A percentile compares a stretch with the other conserved stretches of the same genome.
Evolutionary conservation across 1,139 yeast genomes (phyloP).

Genomic region (Scheffersomyces cryptocercus): DNA sequence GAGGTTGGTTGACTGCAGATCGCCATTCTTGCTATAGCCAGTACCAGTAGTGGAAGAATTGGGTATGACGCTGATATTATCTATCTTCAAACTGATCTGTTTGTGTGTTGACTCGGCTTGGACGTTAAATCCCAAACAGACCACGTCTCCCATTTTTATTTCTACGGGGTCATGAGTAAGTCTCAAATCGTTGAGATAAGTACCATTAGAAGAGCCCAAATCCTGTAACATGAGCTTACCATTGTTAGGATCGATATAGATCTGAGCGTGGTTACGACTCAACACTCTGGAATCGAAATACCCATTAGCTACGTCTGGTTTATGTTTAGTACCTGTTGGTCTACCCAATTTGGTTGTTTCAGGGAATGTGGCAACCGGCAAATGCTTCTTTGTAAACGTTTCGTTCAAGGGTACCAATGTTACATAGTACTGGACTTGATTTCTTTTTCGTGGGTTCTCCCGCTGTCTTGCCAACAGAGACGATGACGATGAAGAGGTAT

Average conservation of each 20-base stretch:
- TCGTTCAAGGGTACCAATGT: constrained; percentile 76
- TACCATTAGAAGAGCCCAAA: constrained; percentile 90
- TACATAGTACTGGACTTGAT: constrained; percentile 51
- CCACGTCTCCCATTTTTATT: constrained; percentile 70
- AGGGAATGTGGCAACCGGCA: constrained; percentile 80
- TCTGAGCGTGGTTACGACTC: constrained; percentile 90
- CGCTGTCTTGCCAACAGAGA: constrained; percentile 11
- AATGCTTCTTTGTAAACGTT: constrained; percentile 76
- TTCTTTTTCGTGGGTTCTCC: constrained; percentile 25
- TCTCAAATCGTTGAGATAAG: constrained; percentile 78
- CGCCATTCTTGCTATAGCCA: neutral
- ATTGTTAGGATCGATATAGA: constrained; percentile 67
- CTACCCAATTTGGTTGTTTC: constrained; percentile 86
- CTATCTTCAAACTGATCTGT: constrained; percentile 80
- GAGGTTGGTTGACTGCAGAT: neutral
- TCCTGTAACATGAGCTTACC: constrained; percentile 81
- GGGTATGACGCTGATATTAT: constrained; percentile 59
- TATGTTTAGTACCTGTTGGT: constrained; percentile 72
- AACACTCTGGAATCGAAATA: constrained; percentile 92
- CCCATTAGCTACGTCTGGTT: constrained; percentile 82
- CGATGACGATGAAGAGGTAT: constrained; percentile 7
- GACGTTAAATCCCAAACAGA: constrained; percentile 91
- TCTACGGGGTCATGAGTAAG: constrained; percentile 66
- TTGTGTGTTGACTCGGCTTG: constrained; percentile 81
- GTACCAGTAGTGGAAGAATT: neutral